Evolutionary conservation across 1,284 basidiomycete species (phyloP).

Genomic region (Hortiboletus rubellus): DNA sequence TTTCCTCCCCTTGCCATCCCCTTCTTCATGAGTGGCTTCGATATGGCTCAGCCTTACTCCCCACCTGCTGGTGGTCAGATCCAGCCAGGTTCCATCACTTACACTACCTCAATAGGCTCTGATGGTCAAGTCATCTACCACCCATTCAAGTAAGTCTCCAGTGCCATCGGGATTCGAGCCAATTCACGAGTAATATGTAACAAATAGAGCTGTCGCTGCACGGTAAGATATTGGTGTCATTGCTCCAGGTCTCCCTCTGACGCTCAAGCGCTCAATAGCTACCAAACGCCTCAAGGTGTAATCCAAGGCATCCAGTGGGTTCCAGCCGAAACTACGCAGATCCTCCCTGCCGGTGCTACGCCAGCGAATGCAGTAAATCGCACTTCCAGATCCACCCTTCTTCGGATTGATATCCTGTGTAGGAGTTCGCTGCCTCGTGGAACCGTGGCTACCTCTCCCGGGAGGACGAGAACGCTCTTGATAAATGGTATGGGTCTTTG

Average conservation of each 20-base stretch:
- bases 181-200: constrained; percentile 23
- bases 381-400: not conserved
- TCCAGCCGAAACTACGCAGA: constrained; percentile 62
- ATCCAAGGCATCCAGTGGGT: constrained; percentile 76
- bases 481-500: constrained; percentile 48
- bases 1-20: constrained; percentile 11
- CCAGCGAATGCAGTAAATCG: constrained; percentile 55
- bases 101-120: constrained; percentile 57
- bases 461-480: constrained; percentile 44
- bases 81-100: constrained; percentile 62
- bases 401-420: constrained; percentile 5
- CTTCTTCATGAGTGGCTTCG: constrained; percentile 23
- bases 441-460: constrained; percentile 42
- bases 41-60: constrained; percentile 34
- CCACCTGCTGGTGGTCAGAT: constrained; percentile 40
- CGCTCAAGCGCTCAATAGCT: constrained; percentile 46
- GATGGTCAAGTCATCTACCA: constrained; percentile 66
- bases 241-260: constrained; percentile 14
- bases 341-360: constrained; percentile 56
- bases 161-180: constrained; percentile 4
- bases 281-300: constrained; percentile 65
- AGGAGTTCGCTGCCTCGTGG: constrained; percentile 65
- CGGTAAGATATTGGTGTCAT: constrained; percentile 45
- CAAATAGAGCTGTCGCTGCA: constrained; percentile 60
- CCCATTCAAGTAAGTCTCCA: constrained; percentile 60